These are phyloP conservation scores for Ceratobasidium sp. DNA, from an alignment of 1,284 basidiomycete species.

Conservation along the genomic window DNA sequence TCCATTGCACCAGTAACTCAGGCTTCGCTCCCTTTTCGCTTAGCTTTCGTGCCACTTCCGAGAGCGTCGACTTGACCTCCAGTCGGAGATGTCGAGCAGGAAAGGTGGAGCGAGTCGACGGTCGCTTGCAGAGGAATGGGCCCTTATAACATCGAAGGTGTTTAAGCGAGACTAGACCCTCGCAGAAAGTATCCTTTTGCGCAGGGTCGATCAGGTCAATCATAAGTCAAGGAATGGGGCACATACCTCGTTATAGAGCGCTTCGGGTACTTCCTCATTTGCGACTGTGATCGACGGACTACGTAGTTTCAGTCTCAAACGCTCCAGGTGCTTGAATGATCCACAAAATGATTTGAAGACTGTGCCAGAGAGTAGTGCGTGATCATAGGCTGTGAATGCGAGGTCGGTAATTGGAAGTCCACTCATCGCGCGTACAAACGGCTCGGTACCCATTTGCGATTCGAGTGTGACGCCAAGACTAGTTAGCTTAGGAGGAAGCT, in stretches of 20 bases:
- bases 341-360: conserved; percentile 9
- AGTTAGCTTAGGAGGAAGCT: neutral
- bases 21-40: neutral
- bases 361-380: conserved; percentile 3
- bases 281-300: neutral
- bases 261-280: neutral
- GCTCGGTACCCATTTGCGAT: conserved; percentile 10
- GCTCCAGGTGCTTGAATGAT: neutral
- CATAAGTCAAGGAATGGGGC: neutral
- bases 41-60: neutral
- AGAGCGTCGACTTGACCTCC: neutral
- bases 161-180: neutral
- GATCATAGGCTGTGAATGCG: conserved; percentile 1
- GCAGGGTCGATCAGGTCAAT: neutral
- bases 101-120: neutral
- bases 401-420: conserved; percentile 15
- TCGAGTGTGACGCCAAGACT: conserved; percentile 12
- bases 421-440: conserved; percentile 1
- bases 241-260: neutral
- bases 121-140: neutral
- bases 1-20: neutral
- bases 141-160: neutral
- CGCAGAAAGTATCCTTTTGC: neutral
- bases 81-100: neutral
- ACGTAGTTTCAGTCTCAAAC: conserved; percentile 1